Base-by-base conservation (phyloP, 1,284 basidiomycete species). In the Tetrapyrgos nigripes region DNA sequence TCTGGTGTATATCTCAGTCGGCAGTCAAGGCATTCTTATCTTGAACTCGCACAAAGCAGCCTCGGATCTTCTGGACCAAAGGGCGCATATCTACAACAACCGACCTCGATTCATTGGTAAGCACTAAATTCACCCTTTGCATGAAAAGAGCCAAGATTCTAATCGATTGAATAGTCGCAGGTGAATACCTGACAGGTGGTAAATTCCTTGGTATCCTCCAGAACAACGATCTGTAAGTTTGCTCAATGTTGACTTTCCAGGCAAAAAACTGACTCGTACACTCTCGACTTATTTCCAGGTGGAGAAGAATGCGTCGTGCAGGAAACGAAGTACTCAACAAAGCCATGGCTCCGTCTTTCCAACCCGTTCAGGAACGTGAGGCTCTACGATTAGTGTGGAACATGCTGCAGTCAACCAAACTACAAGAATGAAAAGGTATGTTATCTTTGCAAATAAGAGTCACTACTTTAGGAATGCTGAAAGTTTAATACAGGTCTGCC, bases 21-120 rank as follows among this genome's bases (percentile, higher is more conserved):
- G 24, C 28, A 28, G 24, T 23, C 46, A 48, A 28, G 24, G 24
- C 17, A 48, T 48, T 26, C 23, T 48, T 24, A 28, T 48, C 14
- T 23, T 48, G 24, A 48, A 48, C 17, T 48, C 46, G n/a, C 46
- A 48, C 9, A 47, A 47, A 23, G 45, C 24, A 14, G 45, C 45
- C 11, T 5, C 45, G 4, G 45, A 47, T 47, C 10, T 48, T 27
- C 23, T 48, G 46, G 46, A 48, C 10, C 46, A 28, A 23, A 23
- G 46, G 21, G 46, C 46, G 24, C 23, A 48, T 28, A 48, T 48
- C 3, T 48, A 48, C 46, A 26, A 23, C 28, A 28, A 48, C 23
- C 46, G 46, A 3, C 46, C 46, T 26, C 23, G 23, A 23, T 26
- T 26, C 46, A 48, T 82, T 24, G 31, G 31, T 33, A 33, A 33